phyloP scores from a whole-genome alignment of 192 early-diverging fungal genomes.

The Chytriomyces sp. region DNA sequence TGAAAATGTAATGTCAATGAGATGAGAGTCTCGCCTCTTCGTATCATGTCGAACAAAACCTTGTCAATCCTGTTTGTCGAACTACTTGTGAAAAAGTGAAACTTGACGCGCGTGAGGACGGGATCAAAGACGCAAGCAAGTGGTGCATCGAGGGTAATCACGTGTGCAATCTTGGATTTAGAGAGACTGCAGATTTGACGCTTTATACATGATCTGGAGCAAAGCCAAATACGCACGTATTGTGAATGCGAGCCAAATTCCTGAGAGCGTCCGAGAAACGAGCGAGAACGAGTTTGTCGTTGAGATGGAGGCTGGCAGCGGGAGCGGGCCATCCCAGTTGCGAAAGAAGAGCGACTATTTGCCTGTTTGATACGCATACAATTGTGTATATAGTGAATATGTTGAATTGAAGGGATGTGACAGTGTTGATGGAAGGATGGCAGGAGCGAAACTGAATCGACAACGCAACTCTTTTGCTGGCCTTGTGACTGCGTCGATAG shows the following conservation, averaged over 20 bases:
- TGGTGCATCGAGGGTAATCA: neutral
- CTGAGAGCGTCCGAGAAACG: neutral
- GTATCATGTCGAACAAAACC: neutral
- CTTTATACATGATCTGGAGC: neutral
- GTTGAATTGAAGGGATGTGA: neutral
- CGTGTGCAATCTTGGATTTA: neutral
- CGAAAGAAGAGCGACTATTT: too few species aligned
- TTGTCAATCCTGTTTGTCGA: constrained; percentile 15
- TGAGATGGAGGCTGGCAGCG: neutral
- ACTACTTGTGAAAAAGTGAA: neutral
- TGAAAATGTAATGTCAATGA: neutral
- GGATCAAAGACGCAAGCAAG: neutral
- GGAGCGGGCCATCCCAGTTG: too few species aligned
- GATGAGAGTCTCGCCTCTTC: neutral
- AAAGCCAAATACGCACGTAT: neutral
- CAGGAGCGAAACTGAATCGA: neutral
- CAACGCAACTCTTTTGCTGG: neutral
- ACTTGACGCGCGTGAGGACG: constrained; percentile 17
- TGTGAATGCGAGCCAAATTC: neutral
- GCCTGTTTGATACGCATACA: too few species aligned
- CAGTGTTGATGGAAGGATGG: neutral
- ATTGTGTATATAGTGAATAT: too few species aligned
- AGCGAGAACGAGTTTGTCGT: neutral
- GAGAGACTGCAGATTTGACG: neutral
- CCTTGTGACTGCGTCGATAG: neutral